Evolutionary conservation across 495 filamentous ascomycete genomes (phyloP), one percentile per base, ranked within the genome.

Genomic region (Alectoria sarmentosa): DNA sequence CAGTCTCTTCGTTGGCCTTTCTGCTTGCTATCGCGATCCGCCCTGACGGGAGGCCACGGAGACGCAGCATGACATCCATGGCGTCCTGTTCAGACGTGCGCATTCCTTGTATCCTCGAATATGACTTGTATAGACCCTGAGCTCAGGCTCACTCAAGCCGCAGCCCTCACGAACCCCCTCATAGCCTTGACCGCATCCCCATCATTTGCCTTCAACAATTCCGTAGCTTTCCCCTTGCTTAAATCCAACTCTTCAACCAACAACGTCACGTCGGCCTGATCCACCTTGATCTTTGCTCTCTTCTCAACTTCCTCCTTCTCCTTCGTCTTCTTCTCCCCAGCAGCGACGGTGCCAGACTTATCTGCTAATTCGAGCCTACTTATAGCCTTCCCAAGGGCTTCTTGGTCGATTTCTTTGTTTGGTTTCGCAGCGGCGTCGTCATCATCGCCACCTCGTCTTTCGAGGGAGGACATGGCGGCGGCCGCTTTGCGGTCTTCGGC

Each of bases 401-500:
- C 91, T 60, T 89, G 83, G 69, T 96, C 90, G 67, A 89, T 84
- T 39, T 87, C 77, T 49, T 74, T 74, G 0, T 76, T 74, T 10
- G 77, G 72, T 65, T 78, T 84, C 66, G 82, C 81, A 10, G 78
- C 77, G 10, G 83, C 79, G 60, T 88, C 88, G 63, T 86, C 86
- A 36, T 65, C 59, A 14, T 67, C 68, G 42, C 37, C 65, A 65
- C 76, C 77, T 41, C 72, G 76, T 34, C 82, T 74, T 68, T 92
- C 87, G 61, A 96, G 87, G 62, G 85, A 84, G 66, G 84, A 86
- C 69, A 96, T 85, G 23, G 92, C 92, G 34, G 90, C 90, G 63
- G 91, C 91, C 28, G 92, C 90, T 76, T 94, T 96, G 74, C 91
- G 89, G 77, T 94, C 92, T 76, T 95, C 91, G 66, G 90, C 89